Base-by-base conservation (phyloP, 352 stramenopile species). In the Globisporangium takayamanum region DNA sequence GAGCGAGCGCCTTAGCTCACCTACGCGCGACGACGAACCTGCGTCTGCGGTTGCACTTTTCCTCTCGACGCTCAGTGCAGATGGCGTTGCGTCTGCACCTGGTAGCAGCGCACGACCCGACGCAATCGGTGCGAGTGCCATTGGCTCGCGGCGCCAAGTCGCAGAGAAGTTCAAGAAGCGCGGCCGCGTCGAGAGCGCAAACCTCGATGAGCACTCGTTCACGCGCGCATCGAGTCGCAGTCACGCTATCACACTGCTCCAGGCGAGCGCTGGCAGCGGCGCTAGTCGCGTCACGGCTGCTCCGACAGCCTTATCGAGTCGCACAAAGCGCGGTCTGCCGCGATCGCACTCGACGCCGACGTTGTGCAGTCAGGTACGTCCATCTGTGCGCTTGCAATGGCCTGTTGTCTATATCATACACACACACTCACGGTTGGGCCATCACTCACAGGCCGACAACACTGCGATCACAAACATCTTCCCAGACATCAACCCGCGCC, bases 401-500 rank as follows among this genome's bases (percentile, higher is more conserved):
- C n/a, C 36, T 28, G 25, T 42, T 48, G 25, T 26, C 26, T 47
- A 18, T 18, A 28, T 59, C 25, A 30, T 30, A 44, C 1, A 49
- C 25, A 46, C 2, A 28, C 8, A 41, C 36, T 36, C 20, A 50
- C 22, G 33, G 5, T 15, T 26, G 14, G 4, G 33, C 15, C 18
- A 20, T 26, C 36, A 7, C 37, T 33, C 16, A 8, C 33, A 88
- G 67, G 36, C 57, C 1, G 76, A 88, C 20, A 68, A 87, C 30
- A 53, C 74, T 25, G 64, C 78, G 42, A 85, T 87, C 60, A 62
- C 73, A 37, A 79, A 82, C 20, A 90, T 94, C 18, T 94, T 94
- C 49, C 80, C 80, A 0, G 84, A 94, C 62, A 69, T 94, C 25
- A 88, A 88, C 51, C 82, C 84, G 25, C 74, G 81, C n/a, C 75